phyloP scores from a whole-genome alignment of 805 yeast species.

The Blastobotrys mokoenaii region DNA sequence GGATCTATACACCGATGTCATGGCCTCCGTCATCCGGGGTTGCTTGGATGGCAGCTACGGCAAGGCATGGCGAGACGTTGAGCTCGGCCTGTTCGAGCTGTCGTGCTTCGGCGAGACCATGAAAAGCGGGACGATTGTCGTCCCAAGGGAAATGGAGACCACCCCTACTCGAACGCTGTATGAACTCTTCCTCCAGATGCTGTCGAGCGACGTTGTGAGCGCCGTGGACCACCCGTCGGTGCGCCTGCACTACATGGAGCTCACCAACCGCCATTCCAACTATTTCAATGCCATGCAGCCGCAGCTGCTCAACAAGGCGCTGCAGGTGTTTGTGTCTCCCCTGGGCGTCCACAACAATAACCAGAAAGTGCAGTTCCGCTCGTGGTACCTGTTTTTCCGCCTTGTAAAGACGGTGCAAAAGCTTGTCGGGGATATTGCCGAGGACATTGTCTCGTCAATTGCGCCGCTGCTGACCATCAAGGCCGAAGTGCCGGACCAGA shows the following conservation, averaged over 20 bases:
- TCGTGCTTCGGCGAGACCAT: conserved; percentile 71
- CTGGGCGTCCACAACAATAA: conserved; percentile 72
- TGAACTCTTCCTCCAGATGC: conserved; percentile 46
- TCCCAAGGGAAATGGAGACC: conserved; percentile 54
- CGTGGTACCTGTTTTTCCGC: conserved; percentile 86
- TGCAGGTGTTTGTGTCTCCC: conserved; percentile 71
- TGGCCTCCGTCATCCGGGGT: conserved; percentile 52
- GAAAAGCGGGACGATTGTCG: conserved; percentile 64
- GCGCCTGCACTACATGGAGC: conserved; percentile 75
- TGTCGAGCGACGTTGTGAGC: conserved; percentile 37
- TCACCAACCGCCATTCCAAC: conserved; percentile 69
- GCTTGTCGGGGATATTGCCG: conserved; percentile 43
- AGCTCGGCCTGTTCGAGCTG: conserved; percentile 79
- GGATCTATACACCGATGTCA: conserved; percentile 49
- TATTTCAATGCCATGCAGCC: conserved; percentile 40
- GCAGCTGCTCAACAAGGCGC: conserved; percentile 42
- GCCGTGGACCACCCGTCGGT: conserved; percentile 70
- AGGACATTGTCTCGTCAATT: conserved; percentile 51
- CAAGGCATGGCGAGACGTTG: conserved; percentile 68
- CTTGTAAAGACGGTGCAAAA: conserved; percentile 74
- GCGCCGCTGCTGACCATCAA: conserved; percentile 54
- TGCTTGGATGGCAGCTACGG: conserved; percentile 30
- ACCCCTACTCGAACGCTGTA: conserved; percentile 55
- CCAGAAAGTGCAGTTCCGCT: conserved; percentile 68
- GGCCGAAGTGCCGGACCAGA: conserved; percentile 40